Conservation (phyloP, 2,329 filamentous ascomycete genomes). For the Fusarium nelsonii region DNA sequence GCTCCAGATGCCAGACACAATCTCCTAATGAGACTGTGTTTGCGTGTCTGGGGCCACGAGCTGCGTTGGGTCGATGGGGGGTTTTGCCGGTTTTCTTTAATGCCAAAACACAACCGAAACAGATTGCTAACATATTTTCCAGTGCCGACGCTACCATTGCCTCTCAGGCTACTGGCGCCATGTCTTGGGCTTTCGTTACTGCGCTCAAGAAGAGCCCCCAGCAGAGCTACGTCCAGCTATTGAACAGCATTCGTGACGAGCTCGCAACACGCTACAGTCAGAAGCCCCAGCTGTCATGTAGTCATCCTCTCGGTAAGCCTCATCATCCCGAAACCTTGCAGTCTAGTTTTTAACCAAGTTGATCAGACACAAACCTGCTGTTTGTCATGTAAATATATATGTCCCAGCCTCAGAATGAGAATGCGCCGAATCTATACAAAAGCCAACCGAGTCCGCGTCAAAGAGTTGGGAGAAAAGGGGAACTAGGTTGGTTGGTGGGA, state of each 20-base stretch:
- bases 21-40: conserved; percentile 49
- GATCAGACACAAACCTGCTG: conserved; percentile 70
- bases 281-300: conserved; percentile 96
- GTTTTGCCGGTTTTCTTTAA: not conserved
- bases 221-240: conserved; percentile 95
- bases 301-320: conserved; percentile 89
- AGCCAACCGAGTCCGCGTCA: conserved; percentile 1
- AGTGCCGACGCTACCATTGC: conserved; percentile 94
- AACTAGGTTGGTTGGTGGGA: not conserved
- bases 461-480: conserved; percentile 3
- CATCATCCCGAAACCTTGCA: not conserved
- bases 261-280: conserved; percentile 88
- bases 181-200: conserved; percentile 97
- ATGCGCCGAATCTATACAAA: conserved; percentile 23
- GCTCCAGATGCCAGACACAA: conserved; percentile 58
- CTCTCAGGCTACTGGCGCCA: conserved; percentile 92
- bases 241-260: conserved; percentile 97
- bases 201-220: conserved; percentile 96
- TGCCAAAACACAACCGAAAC: not conserved
- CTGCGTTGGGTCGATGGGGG: conserved; percentile 55
- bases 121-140: conserved; percentile 36
- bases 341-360: conserved; percentile 16
- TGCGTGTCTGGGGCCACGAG: conserved; percentile 61
- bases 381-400: conserved; percentile 68
- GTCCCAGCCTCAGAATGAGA: conserved; percentile 31